A percentile compares a stretch with the other conserved stretches of the same genome.
phyloP scores from a whole-genome alignment of 768 basidiomycete species.

The Russula ochroleuca region DNA sequence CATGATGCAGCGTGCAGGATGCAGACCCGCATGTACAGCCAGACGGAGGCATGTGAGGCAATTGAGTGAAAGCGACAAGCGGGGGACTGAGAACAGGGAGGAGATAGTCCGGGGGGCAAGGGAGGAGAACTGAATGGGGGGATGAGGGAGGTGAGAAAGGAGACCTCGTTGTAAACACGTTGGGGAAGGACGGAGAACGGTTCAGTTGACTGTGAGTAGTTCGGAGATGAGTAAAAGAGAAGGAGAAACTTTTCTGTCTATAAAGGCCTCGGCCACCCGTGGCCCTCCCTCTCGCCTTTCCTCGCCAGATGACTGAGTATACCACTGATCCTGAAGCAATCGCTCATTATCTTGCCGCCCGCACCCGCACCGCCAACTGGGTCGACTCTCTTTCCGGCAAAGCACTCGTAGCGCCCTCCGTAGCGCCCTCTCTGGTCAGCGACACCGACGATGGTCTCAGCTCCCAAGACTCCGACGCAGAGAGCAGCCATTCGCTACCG shows the following conservation, averaged over 20 bases:
- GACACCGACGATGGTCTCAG: slow-evolving; percentile 37
- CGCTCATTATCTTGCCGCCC: slow-evolving; percentile 53
- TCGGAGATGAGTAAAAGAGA: not conserved
- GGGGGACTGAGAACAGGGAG: not conserved
- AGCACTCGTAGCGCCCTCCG: slow-evolving; percentile 47
- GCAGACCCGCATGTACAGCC: not conserved
- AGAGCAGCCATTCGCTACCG: slow-evolving; percentile 47
- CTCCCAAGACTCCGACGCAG: slow-evolving; percentile 40
- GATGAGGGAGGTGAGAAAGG: not conserved
- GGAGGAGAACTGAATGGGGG: no score
- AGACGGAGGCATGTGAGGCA: not conserved
- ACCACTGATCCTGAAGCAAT: slow-evolving; percentile 54
- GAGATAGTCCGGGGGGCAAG: not conserved
- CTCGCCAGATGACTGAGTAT: slow-evolving; percentile 58
- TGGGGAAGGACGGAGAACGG: not conserved
- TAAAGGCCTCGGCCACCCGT: slow-evolving; percentile 23
- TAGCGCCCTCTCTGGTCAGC: slow-evolving; percentile 26
- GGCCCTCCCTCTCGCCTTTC: slow-evolving; percentile 22
- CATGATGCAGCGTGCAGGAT: not conserved
- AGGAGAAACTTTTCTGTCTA: not conserved
- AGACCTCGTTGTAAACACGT: slow-evolving; percentile 25
- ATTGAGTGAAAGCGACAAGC: not conserved
- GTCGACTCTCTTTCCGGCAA: slow-evolving; percentile 41
- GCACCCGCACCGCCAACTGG: slow-evolving; percentile 64
- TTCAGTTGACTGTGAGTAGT: not conserved